Percentiles rank a stretch among this genome's conserved stretches.
Evolutionary conservation across 1,284 basidiomycete genomes (phyloP).

Genomic region (Peniophora sp.): DNA sequence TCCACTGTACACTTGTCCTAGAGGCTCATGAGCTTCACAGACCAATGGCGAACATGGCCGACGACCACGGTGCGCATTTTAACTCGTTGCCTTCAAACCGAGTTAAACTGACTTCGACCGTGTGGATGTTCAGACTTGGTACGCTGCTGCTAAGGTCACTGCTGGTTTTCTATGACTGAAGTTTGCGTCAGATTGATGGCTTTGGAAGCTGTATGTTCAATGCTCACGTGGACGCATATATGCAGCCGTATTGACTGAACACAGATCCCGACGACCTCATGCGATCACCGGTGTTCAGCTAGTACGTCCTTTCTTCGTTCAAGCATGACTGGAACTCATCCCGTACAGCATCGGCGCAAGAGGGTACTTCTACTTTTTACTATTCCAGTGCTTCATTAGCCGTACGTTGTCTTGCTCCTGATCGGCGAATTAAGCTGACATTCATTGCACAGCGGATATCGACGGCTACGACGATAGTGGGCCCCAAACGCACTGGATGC

Average conservation of each 20-base stretch:
- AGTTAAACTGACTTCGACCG: slow-evolving; percentile 4
- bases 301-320: slow-evolving; percentile 31
- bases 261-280: slow-evolving; percentile 81
- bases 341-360: slow-evolving; percentile 60
- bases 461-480: slow-evolving; percentile 61
- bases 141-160: neutral
- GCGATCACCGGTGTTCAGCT: slow-evolving; percentile 66
- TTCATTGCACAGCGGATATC: slow-evolving; percentile 40
- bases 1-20: slow-evolving; percentile 38
- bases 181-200: slow-evolving; percentile 67
- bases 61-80: slow-evolving; percentile 62
- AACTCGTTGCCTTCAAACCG: neutral
- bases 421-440: neutral
- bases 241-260: slow-evolving; percentile 3
- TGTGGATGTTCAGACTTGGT: neutral
- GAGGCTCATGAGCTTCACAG: slow-evolving; percentile 40
- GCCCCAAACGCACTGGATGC: slow-evolving; percentile 53
- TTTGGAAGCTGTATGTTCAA: slow-evolving; percentile 74
- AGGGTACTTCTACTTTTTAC: slow-evolving; percentile 85
- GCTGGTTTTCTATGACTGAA: neutral
- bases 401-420: slow-evolving; percentile 32
- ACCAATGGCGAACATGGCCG: slow-evolving; percentile 40
- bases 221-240: neutral
- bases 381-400: slow-evolving; percentile 90
- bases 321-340: neutral